Evolutionary conservation across 306 rosid genomes (phyloP).

Genomic region (Quercus variabilis): DNA sequence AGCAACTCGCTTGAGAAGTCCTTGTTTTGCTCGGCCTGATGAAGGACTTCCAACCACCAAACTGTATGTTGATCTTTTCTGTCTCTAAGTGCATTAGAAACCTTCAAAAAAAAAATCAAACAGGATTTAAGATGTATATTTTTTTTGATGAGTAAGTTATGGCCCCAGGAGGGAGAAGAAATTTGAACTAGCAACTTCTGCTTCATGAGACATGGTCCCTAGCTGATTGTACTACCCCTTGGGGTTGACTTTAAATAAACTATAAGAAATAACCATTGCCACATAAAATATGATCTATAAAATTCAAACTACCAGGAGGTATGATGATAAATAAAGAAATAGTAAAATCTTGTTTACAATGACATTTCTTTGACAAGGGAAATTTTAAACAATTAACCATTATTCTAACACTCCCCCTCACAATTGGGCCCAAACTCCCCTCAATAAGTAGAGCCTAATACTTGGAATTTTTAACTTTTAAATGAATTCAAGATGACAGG

Average conservation of each 20-base stretch:
- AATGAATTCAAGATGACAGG: too few relatives aligned
- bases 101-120: slow-evolving; percentile 44
- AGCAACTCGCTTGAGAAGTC: slow-evolving; percentile 64
- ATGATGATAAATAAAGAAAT: neutral
- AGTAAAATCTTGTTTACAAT: neutral
- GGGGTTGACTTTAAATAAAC: neutral
- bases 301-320: neutral
- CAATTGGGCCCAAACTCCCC: too few relatives aligned
- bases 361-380: neutral
- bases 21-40: slow-evolving; percentile 71
- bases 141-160: too few relatives aligned
- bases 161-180: too few relatives aligned
- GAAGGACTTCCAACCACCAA: slow-evolving; percentile 96
- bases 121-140: neutral
- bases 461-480: too few relatives aligned
- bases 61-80: slow-evolving; percentile 34
- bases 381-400: too few relatives aligned
- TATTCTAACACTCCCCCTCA: too few relatives aligned
- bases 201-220: too few relatives aligned
- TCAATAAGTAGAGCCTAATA: too few relatives aligned
- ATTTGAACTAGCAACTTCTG: too few relatives aligned
- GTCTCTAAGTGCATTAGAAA: slow-evolving; percentile 42
- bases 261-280: neutral
- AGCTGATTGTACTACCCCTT: too few relatives aligned
- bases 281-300: neutral